phyloP scores from a whole-genome alignment of 257 asterid species.

The Pogostemon cablin region DNA sequence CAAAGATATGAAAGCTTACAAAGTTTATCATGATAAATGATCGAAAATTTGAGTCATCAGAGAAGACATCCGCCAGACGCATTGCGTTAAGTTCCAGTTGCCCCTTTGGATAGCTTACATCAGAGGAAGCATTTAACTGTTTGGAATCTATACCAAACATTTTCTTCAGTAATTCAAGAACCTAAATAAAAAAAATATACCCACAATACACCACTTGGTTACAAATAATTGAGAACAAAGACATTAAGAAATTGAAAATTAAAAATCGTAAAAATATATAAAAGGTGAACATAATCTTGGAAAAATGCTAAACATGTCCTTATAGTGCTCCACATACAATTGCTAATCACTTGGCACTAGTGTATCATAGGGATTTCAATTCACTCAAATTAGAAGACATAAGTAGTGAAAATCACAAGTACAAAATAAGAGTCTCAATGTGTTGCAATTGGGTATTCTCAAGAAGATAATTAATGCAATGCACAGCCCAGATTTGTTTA shows the following conservation, averaged over 20 bases:
- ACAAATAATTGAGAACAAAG: conserved; percentile 14
- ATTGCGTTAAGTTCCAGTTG: conserved; percentile 91
- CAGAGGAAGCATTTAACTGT: conserved; percentile 47
- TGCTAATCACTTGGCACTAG: conserved; percentile 18
- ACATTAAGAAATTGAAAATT: conserved; percentile 7
- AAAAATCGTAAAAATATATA: neutral
- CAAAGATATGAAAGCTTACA: conserved; percentile 53
- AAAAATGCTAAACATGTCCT: conserved; percentile 9
- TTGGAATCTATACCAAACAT: conserved; percentile 64
- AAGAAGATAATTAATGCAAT: neutral
- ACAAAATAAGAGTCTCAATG: neutral
- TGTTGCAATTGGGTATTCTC: neutral
- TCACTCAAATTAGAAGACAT: conserved; percentile 10
- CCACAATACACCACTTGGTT: conserved; percentile 33
- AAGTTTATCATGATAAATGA: conserved; percentile 70
- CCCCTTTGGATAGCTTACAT: conserved; percentile 67
- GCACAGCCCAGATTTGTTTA: neutral
- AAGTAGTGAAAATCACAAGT: conserved; percentile 1
- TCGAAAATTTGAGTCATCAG: conserved; percentile 96
- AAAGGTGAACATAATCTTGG: conserved; percentile 5
- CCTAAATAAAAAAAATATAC: conserved; percentile 51
- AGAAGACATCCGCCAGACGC: conserved; percentile 92
- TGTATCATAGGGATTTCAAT: neutral
- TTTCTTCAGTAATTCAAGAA: conserved; percentile 82
- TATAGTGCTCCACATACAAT: conserved; percentile 12